These are phyloP conservation scores for Solanum phureja DNA, from an alignment of 257 asterid species.

Conservation along the genomic window DNA sequence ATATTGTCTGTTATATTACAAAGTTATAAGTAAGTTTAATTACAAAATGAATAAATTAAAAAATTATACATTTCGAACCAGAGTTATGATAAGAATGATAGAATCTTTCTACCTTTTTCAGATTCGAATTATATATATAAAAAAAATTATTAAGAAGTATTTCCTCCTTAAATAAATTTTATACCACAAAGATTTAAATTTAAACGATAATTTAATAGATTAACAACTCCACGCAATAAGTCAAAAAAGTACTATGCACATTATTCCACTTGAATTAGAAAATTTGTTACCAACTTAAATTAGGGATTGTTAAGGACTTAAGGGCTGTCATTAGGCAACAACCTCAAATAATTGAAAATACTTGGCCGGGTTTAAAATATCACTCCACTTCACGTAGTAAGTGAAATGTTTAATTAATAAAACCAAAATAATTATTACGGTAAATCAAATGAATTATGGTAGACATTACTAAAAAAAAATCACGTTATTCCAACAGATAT, in stretches of 20 bases:
- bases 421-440: background rate
- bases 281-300: background rate
- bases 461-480: background rate
- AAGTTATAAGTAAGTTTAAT: background rate
- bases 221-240: background rate
- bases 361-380: background rate
- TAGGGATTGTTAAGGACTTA: background rate
- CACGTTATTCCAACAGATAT: background rate
- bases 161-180: background rate
- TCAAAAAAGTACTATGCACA: background rate
- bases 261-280: background rate
- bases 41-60: background rate
- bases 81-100: background rate
- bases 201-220: background rate
- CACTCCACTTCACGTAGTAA: background rate
- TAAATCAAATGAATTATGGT: background rate
- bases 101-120: background rate
- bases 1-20: background rate
- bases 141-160: background rate
- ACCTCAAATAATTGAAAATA: background rate
- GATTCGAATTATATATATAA: background rate
- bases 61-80: background rate
- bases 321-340: background rate
- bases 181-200: background rate
- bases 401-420: background rate